phyloP scores from a whole-genome alignment of 192 early-diverging fungal genomes.

The Neocallimastix lanati region DNA sequence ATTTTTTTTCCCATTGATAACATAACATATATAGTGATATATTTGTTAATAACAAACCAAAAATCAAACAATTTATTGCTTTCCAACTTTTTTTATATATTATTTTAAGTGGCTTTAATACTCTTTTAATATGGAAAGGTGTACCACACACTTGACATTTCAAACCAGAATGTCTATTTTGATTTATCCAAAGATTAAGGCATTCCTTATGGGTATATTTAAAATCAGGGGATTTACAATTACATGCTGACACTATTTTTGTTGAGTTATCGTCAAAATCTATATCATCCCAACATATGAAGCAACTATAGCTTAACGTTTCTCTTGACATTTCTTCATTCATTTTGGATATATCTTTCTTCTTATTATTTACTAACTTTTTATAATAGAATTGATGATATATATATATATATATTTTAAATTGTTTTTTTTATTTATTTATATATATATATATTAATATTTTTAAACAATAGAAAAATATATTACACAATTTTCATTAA shows the following conservation, averaged over 20 bases:
- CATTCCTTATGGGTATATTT: background rate
- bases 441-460: too few species aligned
- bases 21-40: background rate
- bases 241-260: background rate
- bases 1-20: background rate
- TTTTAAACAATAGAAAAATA: too few species aligned
- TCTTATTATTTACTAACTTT: too few species aligned
- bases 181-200: background rate
- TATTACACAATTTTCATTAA: too few species aligned
- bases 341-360: background rate
- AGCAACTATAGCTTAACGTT: too few species aligned
- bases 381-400: too few species aligned
- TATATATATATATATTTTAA: too few species aligned
- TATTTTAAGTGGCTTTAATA: background rate
- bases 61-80: background rate
- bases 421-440: too few species aligned
- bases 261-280: background rate
- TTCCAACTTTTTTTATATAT: background rate
- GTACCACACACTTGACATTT: background rate
- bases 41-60: background rate
- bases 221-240: background rate
- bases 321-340: background rate
- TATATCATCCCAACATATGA: background rate
- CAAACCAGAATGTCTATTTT: background rate
- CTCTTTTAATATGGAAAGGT: background rate